These are phyloP conservation scores for Ophiostoma novo-ulmi DNA, from an alignment of 2,329 filamentous ascomycete genomes.

Conservation along the genomic window DNA sequence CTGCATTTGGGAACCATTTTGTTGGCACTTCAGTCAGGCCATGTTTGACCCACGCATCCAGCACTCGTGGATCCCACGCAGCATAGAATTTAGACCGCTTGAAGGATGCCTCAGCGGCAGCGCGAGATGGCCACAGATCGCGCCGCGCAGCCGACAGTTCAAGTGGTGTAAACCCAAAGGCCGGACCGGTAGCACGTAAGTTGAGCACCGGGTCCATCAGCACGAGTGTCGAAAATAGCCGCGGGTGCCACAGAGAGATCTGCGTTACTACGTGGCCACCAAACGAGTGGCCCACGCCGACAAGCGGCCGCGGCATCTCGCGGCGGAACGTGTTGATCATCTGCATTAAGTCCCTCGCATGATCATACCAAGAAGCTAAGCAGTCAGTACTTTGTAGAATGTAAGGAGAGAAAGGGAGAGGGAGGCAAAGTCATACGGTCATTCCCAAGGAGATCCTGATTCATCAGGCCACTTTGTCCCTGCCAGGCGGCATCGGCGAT, in stretches of 20 bases:
- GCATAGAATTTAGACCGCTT: conserved; percentile 68
- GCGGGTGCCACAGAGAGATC: conserved; percentile 70
- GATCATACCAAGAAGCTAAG: conserved; percentile 77
- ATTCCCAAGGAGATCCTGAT: conserved; percentile 71
- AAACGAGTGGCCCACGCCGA: conserved; percentile 87
- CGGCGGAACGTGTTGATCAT: conserved; percentile 78
- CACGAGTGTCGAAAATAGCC: conserved; percentile 68
- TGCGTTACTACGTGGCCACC: conserved; percentile 70
- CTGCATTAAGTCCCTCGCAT: conserved; percentile 75
- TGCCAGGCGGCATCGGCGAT: conserved; percentile 86
- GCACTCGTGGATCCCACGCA: conserved; percentile 73
- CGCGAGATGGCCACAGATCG: conserved; percentile 75
- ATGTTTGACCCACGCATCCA: conserved; percentile 66
- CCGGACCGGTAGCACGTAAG: conserved; percentile 34
- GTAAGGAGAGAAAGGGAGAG: neutral
- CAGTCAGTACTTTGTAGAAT: conserved; percentile 21
- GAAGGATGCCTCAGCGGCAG: conserved; percentile 63
- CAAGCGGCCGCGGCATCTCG: conserved; percentile 72
- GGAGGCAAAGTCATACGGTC: conserved; percentile 57
- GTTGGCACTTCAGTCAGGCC: conserved; percentile 75
- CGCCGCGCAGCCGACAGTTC: conserved; percentile 64
- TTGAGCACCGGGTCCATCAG: conserved; percentile 86
- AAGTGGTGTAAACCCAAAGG: conserved; percentile 41
- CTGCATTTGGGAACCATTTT: conserved; percentile 44
- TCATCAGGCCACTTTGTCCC: conserved; percentile 71